Base-by-base conservation (phyloP, 257 asterid species). In the Paraleonurus japonicus region DNA sequence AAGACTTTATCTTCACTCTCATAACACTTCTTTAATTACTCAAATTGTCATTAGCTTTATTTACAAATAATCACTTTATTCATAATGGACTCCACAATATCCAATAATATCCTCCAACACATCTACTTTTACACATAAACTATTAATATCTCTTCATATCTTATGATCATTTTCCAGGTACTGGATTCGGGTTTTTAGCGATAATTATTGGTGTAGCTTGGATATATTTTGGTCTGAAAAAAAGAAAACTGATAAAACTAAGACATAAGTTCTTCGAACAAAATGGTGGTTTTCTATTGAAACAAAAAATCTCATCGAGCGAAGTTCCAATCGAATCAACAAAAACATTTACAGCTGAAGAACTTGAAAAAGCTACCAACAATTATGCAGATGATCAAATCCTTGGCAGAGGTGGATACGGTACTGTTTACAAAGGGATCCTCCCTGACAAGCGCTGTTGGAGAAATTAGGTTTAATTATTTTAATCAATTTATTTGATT, bases 401-500 rank as follows among this genome's bases (percentile, higher is more conserved):
- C 75, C 89, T 92, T 3, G 97, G 95, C 11, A 72, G 77, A 24
- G 97, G 97, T 4, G 97, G 96, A 7, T 81, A 85, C 68, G 92
- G 95, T 7, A 83, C 81, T 0, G 96, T 92, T 4, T 92, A 92
- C 70, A 83, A 82, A 74, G 96, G 97, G 10, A 71, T 86, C 4
- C 58, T 92, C 1, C 80, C 81, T 0, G 88, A 86, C 24, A 84
- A 85, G 1, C 81, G 69, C n/a, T n/a, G n/a, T n/a, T n/a, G n/a
- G n/a, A n/a, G n/a, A n/a, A n/a, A n/a, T n/a, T n/a, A n/a, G n/a
- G n/a, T n/a, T n/a, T n/a, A n/a, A n/a, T n/a, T n/a, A n/a, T n/a
- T n/a, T n/a, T n/a, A n/a, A n/a, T n/a, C n/a, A n/a, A n/a, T n/a
- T n/a, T n/a, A n/a, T n/a, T n/a, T n/a, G n/a, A n/a, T n/a, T n/a